Conservation (phyloP, 192 early-diverging fungal genomes). For the Coemansia erecta region DNA sequence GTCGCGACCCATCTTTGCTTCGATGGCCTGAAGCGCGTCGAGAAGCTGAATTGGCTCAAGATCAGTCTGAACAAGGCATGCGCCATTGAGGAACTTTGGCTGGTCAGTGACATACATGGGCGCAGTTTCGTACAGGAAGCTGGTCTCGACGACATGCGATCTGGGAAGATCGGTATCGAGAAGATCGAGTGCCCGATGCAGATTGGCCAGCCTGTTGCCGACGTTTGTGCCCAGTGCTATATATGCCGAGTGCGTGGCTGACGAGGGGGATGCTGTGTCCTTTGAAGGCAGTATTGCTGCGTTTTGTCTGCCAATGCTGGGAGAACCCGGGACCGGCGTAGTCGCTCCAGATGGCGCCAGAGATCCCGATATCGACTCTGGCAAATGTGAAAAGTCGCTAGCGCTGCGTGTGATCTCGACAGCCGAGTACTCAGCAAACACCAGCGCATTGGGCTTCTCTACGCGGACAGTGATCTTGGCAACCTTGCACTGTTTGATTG, state of each 20-base stretch:
- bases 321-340: slow-evolving; percentile 12
- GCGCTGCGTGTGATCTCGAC: slow-evolving; percentile 84
- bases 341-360: slow-evolving; percentile 1
- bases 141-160: slow-evolving; percentile 75
- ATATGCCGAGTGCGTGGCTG: slow-evolving; percentile 55
- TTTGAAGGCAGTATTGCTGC: background rate
- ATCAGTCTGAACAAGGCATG: slow-evolving; percentile 76
- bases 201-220: slow-evolving; percentile 77
- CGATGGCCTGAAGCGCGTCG: slow-evolving; percentile 77
- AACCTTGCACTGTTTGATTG: slow-evolving; percentile 77
- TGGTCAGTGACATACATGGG: slow-evolving; percentile 97
- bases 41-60: slow-evolving; percentile 75
- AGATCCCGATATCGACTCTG: background rate
- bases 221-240: slow-evolving; percentile 91
- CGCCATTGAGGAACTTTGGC: slow-evolving; percentile 87
- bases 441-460: slow-evolving; percentile 93
- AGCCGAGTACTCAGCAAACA: slow-evolving; percentile 86
- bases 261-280: background rate
- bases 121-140: slow-evolving; percentile 93
- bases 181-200: slow-evolving; percentile 67
- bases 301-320: slow-evolving; percentile 1
- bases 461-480: slow-evolving; percentile 85
- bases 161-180: slow-evolving; percentile 29
- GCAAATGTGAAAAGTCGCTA: slow-evolving; percentile 37
- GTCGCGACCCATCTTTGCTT: slow-evolving; percentile 76